These are phyloP conservation scores for Lindgomyces ingoldianus DNA, from an alignment of 495 filamentous ascomycete genomes.

Conservation along the genomic window DNA sequence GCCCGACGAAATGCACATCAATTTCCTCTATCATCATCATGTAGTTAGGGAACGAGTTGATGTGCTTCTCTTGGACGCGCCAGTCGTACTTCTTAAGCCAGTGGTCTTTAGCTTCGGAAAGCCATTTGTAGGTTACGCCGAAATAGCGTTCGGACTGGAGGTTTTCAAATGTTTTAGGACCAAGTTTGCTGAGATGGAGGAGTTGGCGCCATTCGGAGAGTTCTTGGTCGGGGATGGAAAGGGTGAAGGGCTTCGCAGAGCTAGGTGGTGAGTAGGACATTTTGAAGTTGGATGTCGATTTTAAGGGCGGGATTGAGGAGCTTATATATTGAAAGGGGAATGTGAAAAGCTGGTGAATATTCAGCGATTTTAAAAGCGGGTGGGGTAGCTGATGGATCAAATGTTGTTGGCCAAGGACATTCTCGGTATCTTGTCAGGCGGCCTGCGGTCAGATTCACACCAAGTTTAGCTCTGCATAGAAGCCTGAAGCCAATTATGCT, in stretches of 20 bases:
- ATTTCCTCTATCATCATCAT: slow-evolving; percentile 46
- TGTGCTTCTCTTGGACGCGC: slow-evolving; percentile 51
- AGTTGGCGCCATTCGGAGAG: slow-evolving; percentile 54
- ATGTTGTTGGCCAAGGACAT: too few species aligned
- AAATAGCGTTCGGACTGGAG: slow-evolving; percentile 46
- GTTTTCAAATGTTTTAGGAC: slow-evolving; percentile 57
- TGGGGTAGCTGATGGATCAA: too few species aligned
- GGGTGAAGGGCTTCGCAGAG: slow-evolving; percentile 46
- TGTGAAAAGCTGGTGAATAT: too few species aligned
- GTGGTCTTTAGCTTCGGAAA: slow-evolving; percentile 52
- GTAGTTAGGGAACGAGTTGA: slow-evolving; percentile 68
- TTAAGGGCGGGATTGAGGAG: neutral
- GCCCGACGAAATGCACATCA: slow-evolving; percentile 62
- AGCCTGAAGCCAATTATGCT: too few species aligned
- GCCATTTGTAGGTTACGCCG: slow-evolving; percentile 61
- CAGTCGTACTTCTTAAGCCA: slow-evolving; percentile 55
- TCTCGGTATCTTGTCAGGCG: too few species aligned
- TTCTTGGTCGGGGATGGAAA: slow-evolving; percentile 50
- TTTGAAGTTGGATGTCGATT: slow-evolving; percentile 2
- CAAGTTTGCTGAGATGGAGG: slow-evolving; percentile 54
- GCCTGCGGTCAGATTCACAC: too few species aligned
- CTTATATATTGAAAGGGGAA: neutral
- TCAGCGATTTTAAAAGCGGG: too few species aligned
- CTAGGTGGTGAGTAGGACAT: slow-evolving; percentile 21
- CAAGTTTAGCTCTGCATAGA: too few species aligned